These are phyloP conservation scores for Corymbia maculata DNA, from an alignment of 345 rosid genomes.

Conservation along the genomic window DNA sequence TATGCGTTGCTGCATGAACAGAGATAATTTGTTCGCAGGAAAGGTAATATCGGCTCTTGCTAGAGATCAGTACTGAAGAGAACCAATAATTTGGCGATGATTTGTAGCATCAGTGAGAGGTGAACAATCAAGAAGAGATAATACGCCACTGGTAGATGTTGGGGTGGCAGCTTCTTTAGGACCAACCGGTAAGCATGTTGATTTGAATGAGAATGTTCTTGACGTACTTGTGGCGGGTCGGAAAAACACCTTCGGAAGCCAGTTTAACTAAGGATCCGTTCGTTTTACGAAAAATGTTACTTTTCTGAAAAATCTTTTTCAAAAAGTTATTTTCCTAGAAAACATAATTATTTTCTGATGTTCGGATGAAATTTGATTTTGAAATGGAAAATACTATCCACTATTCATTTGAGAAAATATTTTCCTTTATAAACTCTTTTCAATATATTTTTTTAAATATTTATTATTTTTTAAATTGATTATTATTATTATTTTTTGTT, in stretches of 20 bases:
- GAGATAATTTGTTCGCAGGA: neutral
- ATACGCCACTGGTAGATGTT: neutral
- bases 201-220: neutral
- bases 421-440: too few relatives aligned
- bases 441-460: too few relatives aligned
- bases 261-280: too few relatives aligned
- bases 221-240: neutral
- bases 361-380: too few relatives aligned
- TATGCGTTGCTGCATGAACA: neutral
- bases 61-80: neutral
- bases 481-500: too few relatives aligned
- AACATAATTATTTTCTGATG: too few relatives aligned
- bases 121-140: neutral
- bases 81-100: neutral
- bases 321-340: too few relatives aligned
- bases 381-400: too few relatives aligned
- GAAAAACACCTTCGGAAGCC: neutral
- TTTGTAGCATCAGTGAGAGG: neutral
- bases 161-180: neutral
- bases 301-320: too few relatives aligned
- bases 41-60: neutral
- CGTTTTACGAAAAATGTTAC: too few relatives aligned
- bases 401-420: too few relatives aligned
- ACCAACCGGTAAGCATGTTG: neutral
- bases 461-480: too few relatives aligned